Conservation (phyloP, 148 eudicot genomes). For the Euryodendron excelsum region DNA sequence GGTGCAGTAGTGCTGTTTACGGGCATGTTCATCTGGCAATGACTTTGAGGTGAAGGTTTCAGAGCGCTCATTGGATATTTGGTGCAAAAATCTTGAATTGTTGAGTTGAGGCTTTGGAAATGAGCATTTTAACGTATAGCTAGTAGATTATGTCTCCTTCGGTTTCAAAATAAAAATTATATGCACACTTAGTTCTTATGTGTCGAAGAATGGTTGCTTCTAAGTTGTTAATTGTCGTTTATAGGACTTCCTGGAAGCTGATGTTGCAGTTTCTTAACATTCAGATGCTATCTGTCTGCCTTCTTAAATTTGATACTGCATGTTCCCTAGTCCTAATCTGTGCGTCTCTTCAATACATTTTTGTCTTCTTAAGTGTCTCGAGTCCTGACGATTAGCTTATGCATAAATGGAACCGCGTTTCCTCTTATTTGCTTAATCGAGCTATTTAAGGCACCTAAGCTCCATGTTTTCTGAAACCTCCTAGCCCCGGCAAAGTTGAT, state of each 20-base stretch:
- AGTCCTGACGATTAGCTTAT: too few species aligned
- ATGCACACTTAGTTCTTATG: neutral
- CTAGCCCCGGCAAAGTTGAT: too few species aligned
- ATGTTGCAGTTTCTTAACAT: neutral
- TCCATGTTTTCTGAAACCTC: too few species aligned
- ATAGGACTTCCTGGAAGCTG: neutral
- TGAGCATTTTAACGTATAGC: neutral
- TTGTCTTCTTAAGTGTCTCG: too few species aligned
- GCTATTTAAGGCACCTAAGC: too few species aligned
- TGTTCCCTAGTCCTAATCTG: neutral
- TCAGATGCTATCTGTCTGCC: neutral
- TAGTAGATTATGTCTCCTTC: neutral
- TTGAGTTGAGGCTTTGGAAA: slow-evolving; percentile 1
- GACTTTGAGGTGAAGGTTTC: neutral
- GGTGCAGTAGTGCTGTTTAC: neutral
- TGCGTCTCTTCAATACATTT: too few species aligned
- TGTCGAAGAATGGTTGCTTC: neutral
- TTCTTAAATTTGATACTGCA: too few species aligned
- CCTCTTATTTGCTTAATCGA: too few species aligned
- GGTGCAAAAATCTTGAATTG: neutral
- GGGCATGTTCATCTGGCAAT: neutral
- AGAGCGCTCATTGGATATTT: neutral
- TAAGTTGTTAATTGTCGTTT: neutral
- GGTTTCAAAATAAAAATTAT: neutral
- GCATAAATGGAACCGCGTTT: too few species aligned